Conservation (phyloP, 345 rosid genomes). For the Heritiera littoralis region DNA sequence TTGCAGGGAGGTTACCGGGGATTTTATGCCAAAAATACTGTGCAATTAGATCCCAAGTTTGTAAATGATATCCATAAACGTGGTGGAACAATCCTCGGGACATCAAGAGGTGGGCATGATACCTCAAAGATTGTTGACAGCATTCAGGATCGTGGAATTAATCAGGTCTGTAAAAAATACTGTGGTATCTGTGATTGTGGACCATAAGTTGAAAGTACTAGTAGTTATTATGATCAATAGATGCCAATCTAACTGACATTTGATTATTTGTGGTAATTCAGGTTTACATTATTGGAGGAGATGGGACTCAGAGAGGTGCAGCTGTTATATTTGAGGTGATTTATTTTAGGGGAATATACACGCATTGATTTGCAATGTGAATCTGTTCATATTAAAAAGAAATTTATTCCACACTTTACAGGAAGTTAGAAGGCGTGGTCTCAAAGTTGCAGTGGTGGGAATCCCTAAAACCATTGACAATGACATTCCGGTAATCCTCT, state of each 20-base stretch:
- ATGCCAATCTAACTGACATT: not conserved
- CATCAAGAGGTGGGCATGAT: conserved; percentile 83
- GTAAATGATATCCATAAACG: conserved; percentile 79
- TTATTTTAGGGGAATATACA: not conserved
- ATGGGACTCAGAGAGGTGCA: conserved; percentile 78
- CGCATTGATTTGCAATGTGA: not conserved
- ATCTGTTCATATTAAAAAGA: not conserved
- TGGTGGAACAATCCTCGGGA: conserved; percentile 80
- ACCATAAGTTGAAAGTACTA: not conserved
- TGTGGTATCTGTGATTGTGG: not conserved
- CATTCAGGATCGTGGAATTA: conserved; percentile 84
- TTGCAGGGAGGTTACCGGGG: conserved; percentile 85
- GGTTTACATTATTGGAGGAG: conserved; percentile 87
- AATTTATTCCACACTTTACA: conserved; percentile 16
- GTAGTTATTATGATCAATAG: not conserved
- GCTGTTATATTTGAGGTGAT: conserved; percentile 63
- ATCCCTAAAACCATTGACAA: conserved; percentile 82
- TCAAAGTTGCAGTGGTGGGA: conserved; percentile 73
- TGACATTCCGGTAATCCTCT: conserved; percentile 56
- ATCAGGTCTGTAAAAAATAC: conserved; percentile 45
- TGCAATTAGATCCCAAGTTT: conserved; percentile 52
- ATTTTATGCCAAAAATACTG: conserved; percentile 68
- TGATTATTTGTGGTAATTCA: conserved; percentile 23
- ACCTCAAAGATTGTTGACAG: conserved; percentile 76
- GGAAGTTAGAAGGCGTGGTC: conserved; percentile 67